Evolutionary conservation across 2,329 filamentous ascomycete species (phyloP), one percentile per base, ranked within the genome.

Genomic region (Didymella pinodella): DNA sequence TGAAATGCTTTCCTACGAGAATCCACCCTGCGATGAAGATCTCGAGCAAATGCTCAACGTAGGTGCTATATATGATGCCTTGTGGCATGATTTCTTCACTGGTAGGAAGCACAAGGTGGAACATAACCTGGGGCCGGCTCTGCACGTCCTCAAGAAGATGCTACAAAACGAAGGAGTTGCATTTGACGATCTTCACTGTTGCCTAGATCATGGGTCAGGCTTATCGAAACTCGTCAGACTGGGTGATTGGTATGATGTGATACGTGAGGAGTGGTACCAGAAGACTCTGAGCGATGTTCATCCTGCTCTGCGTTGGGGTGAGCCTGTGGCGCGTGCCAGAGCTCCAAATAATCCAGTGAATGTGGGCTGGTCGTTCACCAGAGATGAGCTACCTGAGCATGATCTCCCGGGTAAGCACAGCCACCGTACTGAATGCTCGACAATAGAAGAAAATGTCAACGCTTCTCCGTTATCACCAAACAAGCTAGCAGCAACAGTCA

Each of bases 31-130:
- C 7, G 16, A 50, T 8, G 7, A 20, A 1, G 64, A 65, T 0
- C 54, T 65, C 12, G 44, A 58, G 25, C 40, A 54, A 7, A 59
- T 66, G 64, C 34, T 66, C 2, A 41, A 40, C 16, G 36, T 63
- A 7, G 62, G 62, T 11, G 29, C 48, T 0, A 29, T 57, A 25
- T 66, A 66, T 28, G 55, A 63, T 11, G 45, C 54, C 8, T 54
- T 60, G 16, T 66, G 60, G 60, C 44, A 36, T 2, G 8, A 14
- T 8, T 57, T 57, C 31, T 65, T 65, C 22, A 25, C 29, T 11
- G 31, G 40, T 1, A 31, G 14, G 11, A 38, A 46, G 1, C 8
- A 18, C 10, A 47, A 46, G 1, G 2, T 14, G 5, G 36, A 36
- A 1, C 2, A 14, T 6, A n/a, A 16, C 1, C 52, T 63, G 26